Percentiles rank a stretch among this genome's conserved stretches.
phyloP scores from a whole-genome alignment of 495 filamentous ascomycete genomes.

The Hyaloscypha variabilis region DNA sequence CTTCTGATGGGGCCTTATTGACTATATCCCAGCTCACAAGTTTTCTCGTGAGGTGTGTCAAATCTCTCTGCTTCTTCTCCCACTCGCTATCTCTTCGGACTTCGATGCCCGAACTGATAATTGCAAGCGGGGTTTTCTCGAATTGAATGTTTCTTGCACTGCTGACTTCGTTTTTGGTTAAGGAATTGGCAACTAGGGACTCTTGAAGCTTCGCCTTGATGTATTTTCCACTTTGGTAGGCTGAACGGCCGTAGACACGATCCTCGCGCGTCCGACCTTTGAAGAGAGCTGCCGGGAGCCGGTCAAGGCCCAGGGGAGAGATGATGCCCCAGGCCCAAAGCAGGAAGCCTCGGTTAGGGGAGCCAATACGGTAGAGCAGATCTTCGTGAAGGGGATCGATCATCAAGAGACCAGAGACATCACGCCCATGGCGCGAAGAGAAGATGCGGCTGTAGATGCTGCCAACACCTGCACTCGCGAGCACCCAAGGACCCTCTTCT shows the following conservation, averaged over 20 bases:
- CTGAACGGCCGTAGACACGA: conserved; percentile 74
- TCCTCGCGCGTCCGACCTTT: conserved; percentile 79
- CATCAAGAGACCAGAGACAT: conserved; percentile 77
- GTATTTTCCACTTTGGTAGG: conserved; percentile 77
- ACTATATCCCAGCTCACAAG: conserved; percentile 87
- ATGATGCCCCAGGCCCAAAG: conserved; percentile 86
- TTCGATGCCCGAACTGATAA: conserved; percentile 77
- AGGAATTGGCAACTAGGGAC: conserved; percentile 78
- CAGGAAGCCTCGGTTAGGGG: conserved; percentile 71
- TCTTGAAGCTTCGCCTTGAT: conserved; percentile 93
- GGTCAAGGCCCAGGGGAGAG: conserved; percentile 82
- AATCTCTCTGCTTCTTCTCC: conserved; percentile 78
- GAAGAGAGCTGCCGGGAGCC: conserved; percentile 76
- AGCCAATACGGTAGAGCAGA: conserved; percentile 66
- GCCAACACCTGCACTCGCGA: conserved; percentile 70
- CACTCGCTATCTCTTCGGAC: conserved; percentile 64
- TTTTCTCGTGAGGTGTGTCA: conserved; percentile 76
- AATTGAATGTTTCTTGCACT: conserved; percentile 77
- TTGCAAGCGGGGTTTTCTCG: conserved; percentile 67
- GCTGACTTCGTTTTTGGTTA: conserved; percentile 79
- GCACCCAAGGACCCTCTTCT: conserved; percentile 81
- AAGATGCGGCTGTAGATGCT: conserved; percentile 90
- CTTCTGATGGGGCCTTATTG: conserved; percentile 78
- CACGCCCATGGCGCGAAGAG: conserved; percentile 70
- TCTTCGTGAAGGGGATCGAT: conserved; percentile 90